These are phyloP conservation scores for Hymenoscyphus albidus DNA, from an alignment of 2,329 filamentous ascomycete genomes.

Conservation along the genomic window DNA sequence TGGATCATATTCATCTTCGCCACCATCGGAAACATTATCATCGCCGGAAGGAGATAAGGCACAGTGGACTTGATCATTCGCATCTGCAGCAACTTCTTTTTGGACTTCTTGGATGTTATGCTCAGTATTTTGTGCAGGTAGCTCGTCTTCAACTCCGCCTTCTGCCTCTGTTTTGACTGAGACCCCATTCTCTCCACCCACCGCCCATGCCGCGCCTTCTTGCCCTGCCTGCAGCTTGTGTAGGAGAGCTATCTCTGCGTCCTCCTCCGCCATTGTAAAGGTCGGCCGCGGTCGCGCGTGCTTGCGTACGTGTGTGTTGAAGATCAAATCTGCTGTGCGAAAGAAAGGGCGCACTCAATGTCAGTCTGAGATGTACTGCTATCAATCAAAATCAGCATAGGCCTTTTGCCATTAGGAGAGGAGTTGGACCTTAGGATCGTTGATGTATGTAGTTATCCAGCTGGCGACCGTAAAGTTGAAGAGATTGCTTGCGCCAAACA, in stretches of 20 bases:
- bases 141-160: conserved; percentile 23
- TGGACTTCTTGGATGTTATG: conserved; percentile 36
- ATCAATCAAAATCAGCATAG: neutral
- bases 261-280: conserved; percentile 35
- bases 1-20: conserved; percentile 34
- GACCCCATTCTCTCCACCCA: conserved; percentile 29
- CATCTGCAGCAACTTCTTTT: conserved; percentile 37
- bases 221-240: conserved; percentile 36
- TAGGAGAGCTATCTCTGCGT: conserved; percentile 37
- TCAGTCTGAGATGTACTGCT: neutral
- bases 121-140: conserved; percentile 35
- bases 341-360: neutral
- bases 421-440: neutral
- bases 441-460: neutral
- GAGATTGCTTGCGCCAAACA: neutral
- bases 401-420: neutral
- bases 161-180: conserved; percentile 6
- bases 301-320: neutral
- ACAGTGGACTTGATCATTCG: conserved; percentile 38
- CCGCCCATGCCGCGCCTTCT: conserved; percentile 33
- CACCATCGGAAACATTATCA: conserved; percentile 30
- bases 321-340: neutral
- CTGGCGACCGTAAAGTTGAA: neutral
- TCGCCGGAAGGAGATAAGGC: conserved; percentile 35
- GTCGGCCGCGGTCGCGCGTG: neutral